These are phyloP conservation scores for Tetrapisispora phaffii DNA, from an alignment of 805 yeast species.

Conservation along the genomic window DNA sequence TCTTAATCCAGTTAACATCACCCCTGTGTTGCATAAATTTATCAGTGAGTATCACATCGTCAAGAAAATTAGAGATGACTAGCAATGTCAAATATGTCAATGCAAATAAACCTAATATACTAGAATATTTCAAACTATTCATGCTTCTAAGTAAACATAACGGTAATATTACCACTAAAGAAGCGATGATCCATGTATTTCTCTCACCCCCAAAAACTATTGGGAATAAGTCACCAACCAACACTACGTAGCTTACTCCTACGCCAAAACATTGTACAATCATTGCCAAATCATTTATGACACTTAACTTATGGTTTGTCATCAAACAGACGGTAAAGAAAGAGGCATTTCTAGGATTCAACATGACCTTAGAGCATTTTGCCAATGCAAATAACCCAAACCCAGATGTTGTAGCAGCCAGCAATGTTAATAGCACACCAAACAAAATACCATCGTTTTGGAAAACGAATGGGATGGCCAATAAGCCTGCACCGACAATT, in stretches of 20 bases:
- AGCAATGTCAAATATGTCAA: slow-evolving; percentile 43
- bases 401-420: slow-evolving; percentile 59
- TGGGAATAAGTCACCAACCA: slow-evolving; percentile 72
- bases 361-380: slow-evolving; percentile 45
- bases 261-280: slow-evolving; percentile 75
- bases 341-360: slow-evolving; percentile 48
- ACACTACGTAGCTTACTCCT: slow-evolving; percentile 57
- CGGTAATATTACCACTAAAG: slow-evolving; percentile 50
- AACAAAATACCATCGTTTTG: slow-evolving; percentile 54
- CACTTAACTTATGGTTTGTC: slow-evolving; percentile 60
- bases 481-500: slow-evolving; percentile 67
- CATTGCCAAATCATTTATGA: slow-evolving; percentile 67
- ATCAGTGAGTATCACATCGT: slow-evolving; percentile 24
- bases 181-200: slow-evolving; percentile 36
- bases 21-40: slow-evolving; percentile 38
- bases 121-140: slow-evolving; percentile 62
- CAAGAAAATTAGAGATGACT: slow-evolving; percentile 39
- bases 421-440: slow-evolving; percentile 44
- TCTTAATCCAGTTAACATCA: slow-evolving; percentile 32
- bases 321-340: slow-evolving; percentile 62
- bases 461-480: slow-evolving; percentile 65
- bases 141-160: slow-evolving; percentile 50
- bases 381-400: slow-evolving; percentile 59
- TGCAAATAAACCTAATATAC: slow-evolving; percentile 58
- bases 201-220: slow-evolving; percentile 41